Conservation (phyloP, 78 protist species). For the Tieghemostelium lacteum region DNA sequence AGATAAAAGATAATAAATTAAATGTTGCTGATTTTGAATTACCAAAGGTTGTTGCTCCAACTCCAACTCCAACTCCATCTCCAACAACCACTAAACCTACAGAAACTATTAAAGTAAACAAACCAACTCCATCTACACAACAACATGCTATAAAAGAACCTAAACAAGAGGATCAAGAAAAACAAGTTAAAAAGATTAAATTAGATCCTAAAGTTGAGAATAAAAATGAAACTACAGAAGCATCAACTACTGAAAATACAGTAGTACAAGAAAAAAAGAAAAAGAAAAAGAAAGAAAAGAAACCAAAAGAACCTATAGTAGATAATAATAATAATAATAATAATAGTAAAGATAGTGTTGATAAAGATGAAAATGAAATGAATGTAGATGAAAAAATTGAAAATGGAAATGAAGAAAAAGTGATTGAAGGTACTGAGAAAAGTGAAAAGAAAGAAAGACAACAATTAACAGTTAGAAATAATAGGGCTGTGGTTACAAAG, state of each 20-base stretch:
- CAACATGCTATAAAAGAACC: not conserved
- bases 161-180: not conserved
- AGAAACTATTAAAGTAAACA: not conserved
- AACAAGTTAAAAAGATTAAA: not conserved
- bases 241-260: not conserved
- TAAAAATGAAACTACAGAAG: not conserved
- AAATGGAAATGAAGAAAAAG: conserved; percentile 4
- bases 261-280: not conserved
- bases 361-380: not conserved
- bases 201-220: not conserved
- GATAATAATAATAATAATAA: not conserved
- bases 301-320: not conserved
- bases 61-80: not conserved
- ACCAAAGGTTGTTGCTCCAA: not conserved
- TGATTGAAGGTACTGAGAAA: not conserved
- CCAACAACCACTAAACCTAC: not conserved
- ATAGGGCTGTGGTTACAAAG: conserved; percentile 51
- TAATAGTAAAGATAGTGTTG: not conserved
- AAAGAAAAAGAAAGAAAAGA: not conserved
- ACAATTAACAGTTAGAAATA: conserved; percentile 49
- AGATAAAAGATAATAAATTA: conserved; percentile 23
- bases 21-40: conserved; percentile 30
- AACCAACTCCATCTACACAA: not conserved
- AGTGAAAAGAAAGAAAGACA: not conserved
- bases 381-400: not conserved